phyloP scores from a whole-genome alignment of 768 basidiomycete genomes.

The Suillus plorans region DNA sequence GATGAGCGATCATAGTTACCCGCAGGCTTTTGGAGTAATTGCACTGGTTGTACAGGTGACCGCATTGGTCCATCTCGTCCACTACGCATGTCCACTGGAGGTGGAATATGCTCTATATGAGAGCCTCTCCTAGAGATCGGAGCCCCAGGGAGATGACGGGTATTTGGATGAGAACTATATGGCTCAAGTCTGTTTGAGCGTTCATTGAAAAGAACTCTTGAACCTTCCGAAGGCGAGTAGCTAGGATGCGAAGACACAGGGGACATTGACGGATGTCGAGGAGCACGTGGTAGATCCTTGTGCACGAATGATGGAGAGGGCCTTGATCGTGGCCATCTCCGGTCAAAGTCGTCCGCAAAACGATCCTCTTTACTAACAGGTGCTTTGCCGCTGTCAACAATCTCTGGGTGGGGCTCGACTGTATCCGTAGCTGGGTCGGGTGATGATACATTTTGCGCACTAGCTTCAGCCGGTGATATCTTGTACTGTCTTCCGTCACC shows the following conservation, averaged over 20 bases:
- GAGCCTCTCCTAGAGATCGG: slow-evolving; percentile 39
- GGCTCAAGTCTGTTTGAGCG: slow-evolving; percentile 89
- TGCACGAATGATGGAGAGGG: slow-evolving; percentile 44
- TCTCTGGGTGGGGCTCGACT: slow-evolving; percentile 10
- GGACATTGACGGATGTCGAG: slow-evolving; percentile 32
- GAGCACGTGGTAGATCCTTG: slow-evolving; percentile 39
- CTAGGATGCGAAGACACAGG: slow-evolving; percentile 37
- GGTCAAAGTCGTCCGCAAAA: slow-evolving; percentile 92
- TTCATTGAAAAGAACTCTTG: slow-evolving; percentile 93
- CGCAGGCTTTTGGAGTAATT: slow-evolving; percentile 60
- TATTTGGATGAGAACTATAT: slow-evolving; percentile 52
- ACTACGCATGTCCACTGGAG: slow-evolving; percentile 41
- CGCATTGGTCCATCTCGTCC: slow-evolving; percentile 48
- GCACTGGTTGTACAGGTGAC: slow-evolving; percentile 41
- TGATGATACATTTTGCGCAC: slow-evolving; percentile 4
- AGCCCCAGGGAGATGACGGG: slow-evolving; percentile 35
- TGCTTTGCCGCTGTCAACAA: slow-evolving; percentile 12
- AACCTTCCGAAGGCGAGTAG: slow-evolving; percentile 54
- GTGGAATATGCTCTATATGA: slow-evolving; percentile 41
- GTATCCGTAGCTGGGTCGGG: slow-evolving; percentile 11
- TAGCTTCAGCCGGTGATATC: slow-evolving; percentile 51
- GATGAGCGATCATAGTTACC: slow-evolving; percentile 9
- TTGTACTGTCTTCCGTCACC: slow-evolving; percentile 93
- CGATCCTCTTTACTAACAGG: slow-evolving; percentile 72
- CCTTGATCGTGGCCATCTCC: slow-evolving; percentile 88